Conservation (phyloP, 2,329 filamentous ascomycete species). For the Rhytidhysteron rufulum region DNA sequence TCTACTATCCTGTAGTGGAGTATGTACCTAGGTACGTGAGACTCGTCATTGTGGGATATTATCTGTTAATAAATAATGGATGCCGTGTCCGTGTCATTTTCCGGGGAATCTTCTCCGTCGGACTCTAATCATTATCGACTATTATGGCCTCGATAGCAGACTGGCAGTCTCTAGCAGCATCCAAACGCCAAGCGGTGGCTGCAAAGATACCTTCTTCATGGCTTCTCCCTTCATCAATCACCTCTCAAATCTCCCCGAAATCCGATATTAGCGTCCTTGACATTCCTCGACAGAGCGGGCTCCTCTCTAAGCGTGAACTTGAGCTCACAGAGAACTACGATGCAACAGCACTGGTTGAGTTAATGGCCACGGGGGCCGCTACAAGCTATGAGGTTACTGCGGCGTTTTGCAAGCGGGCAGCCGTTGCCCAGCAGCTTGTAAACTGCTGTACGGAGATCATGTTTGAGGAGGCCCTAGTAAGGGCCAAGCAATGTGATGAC, state of each 20-base stretch:
- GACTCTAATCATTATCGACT: background rate
- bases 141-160: slow-evolving; percentile 9
- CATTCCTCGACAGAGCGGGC: slow-evolving; percentile 24
- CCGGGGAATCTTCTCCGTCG: background rate
- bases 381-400: slow-evolving; percentile 42
- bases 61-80: too few relatives aligned
- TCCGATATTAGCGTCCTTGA: slow-evolving; percentile 24
- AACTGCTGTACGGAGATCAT: slow-evolving; percentile 43
- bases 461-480: slow-evolving; percentile 38
- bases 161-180: slow-evolving; percentile 27
- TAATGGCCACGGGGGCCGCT: slow-evolving; percentile 19
- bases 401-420: slow-evolving; percentile 53
- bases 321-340: slow-evolving; percentile 33
- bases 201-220: slow-evolving; percentile 30
- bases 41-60: too few relatives aligned
- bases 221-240: slow-evolving; percentile 22
- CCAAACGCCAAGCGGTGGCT: slow-evolving; percentile 23
- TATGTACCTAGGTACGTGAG: too few relatives aligned
- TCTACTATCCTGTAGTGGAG: too few relatives aligned
- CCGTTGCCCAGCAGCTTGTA: slow-evolving; percentile 57
- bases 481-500: slow-evolving; percentile 36
- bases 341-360: slow-evolving; percentile 26
- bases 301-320: slow-evolving; percentile 29
- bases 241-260: slow-evolving; percentile 14
- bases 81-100: too few relatives aligned